Evolutionary conservation across 305 asterid species (phyloP), one percentile per base, ranked within the genome.

Genomic region (Fraxinus sp.): DNA sequence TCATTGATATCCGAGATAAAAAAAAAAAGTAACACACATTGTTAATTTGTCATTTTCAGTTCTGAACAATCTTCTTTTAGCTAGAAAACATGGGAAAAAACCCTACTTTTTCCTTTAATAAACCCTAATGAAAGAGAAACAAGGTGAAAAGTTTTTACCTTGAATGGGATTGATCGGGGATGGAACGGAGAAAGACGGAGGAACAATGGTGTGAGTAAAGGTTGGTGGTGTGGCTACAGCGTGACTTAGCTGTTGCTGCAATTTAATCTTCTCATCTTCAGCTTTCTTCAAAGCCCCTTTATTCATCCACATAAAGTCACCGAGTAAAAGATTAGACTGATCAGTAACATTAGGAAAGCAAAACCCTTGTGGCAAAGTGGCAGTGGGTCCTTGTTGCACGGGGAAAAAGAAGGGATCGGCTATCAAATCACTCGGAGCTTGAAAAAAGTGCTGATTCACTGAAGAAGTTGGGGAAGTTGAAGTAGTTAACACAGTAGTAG

Each of bases 361-460:
- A 75, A 85, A 81, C 78, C 82, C 88, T 18, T 57, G 66, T 57
- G 66, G 57, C 33, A 83, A 68, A 7, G 82, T 81, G 14, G 87
- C 36, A n/a, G 81, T 7, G 1, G 89, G 49, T 32, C 82, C 88
- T 16, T 86, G 91, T 33, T 84, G 93, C 46, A 82, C 86, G 0
- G 93, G 92, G 43, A 85, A 92, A 68, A 88, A 84, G 81, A 92
- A 93, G 46, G 90, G 91, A 7, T 89, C 91, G 0, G 89, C 5
- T 75, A 88, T 33, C 83, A 92, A 90, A 7, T 91, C 92, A 6
- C 30, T 85, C 0, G 84, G 33, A 14, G 84, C 39, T 13, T 84
- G 92, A 28, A 84, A 24, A n/a, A 89, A 92, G 22, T 93, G 87
- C 24, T 91, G 92, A 81, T 92, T 92, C 74, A 91, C 98, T 0